Base-by-base conservation (phyloP, 805 yeast species). In the Teunomyces stri region DNA sequence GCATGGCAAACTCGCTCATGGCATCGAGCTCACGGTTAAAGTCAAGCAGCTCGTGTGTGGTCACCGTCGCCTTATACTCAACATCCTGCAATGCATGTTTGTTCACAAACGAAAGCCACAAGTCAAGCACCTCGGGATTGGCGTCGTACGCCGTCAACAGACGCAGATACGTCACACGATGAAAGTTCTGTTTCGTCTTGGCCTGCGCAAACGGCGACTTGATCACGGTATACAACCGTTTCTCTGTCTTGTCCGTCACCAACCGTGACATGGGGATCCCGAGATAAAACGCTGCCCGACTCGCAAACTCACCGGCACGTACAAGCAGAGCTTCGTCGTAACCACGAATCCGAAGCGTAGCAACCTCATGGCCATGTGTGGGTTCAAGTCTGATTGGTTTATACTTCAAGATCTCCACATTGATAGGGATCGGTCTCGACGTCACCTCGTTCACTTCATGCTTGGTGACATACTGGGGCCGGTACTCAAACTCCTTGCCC, bases 121-220 rank as follows among this genome's bases (percentile, higher is more conserved):
- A 69, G 64, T 94, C 96, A 37, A 94, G 72, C 4, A 87, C 85
- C 60, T 89, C 96, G 1, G 91, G 85, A 49, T 87, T 83, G 13
- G 96, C 80, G 65, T 94, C 98, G 76, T 81, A 90, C 25, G 89
- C 87, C 55, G 76, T 78, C 54, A 94, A 74, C 50, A 79, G 65
- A 52, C 96, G 81, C 57, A 85, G 82, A 65, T 81, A 87, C 1
- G 98, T 94, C 42, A 80, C 77, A 72, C 98, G 84, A 72, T 88
- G 87, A 69, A 87, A 94, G 74, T 92, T 94, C 72, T 92, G 96
- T 70, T 94, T 94, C 7, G 94, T 79, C 65, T 90, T 91, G 44
- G 97, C 96, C 61, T 89, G 94, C 16, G 87, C 96, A 65, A 94
- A 94, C 1, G 97, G 97, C 3, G 96, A 84, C 64, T 85, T 81